Conservation (phyloP, 768 basidiomycete species). For the Boletellus ananas region DNA sequence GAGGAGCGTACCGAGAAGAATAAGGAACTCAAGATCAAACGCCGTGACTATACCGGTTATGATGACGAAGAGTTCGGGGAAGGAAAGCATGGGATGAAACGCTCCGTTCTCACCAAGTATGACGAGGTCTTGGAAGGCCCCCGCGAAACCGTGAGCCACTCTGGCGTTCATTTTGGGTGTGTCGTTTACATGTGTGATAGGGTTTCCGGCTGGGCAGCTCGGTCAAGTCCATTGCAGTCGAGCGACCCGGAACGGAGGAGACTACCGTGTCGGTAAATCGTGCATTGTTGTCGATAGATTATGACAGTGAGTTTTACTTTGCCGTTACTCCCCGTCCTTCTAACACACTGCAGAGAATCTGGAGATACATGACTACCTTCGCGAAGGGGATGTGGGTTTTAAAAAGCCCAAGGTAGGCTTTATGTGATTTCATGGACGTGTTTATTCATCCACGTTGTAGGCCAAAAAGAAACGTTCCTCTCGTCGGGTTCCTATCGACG, state of each 20-base stretch:
- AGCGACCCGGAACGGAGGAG: conserved; percentile 44
- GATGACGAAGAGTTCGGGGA: conserved; percentile 92
- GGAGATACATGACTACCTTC: conserved; percentile 80
- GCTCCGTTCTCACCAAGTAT: conserved; percentile 85
- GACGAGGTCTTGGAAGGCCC: conserved; percentile 84
- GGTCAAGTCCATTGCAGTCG: conserved; percentile 35
- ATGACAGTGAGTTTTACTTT: conserved; percentile 62
- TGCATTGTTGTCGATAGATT: conserved; percentile 80
- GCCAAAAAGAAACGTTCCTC: conserved; percentile 90
- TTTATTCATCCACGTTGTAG: conserved; percentile 35
- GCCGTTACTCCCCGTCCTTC: neutral
- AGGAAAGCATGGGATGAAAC: conserved; percentile 74
- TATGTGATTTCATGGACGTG: neutral
- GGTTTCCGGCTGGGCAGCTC: conserved; percentile 85
- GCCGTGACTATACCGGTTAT: conserved; percentile 87
- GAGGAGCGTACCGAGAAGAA: conserved; percentile 76
- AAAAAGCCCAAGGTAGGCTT: conserved; percentile 82
- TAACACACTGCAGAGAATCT: conserved; percentile 63
- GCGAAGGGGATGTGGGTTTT: conserved; percentile 91
- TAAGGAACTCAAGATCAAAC: conserved; percentile 82
- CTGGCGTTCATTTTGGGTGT: conserved; percentile 1
- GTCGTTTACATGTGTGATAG: conserved; percentile 34
- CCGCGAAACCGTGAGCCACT: conserved; percentile 55
- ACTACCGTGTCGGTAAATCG: conserved; percentile 67
- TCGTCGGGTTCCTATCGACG: conserved; percentile 49